Base-by-base conservation (phyloP, 371 early-diverging fungal species). In the Blyttiomyces sp. region DNA sequence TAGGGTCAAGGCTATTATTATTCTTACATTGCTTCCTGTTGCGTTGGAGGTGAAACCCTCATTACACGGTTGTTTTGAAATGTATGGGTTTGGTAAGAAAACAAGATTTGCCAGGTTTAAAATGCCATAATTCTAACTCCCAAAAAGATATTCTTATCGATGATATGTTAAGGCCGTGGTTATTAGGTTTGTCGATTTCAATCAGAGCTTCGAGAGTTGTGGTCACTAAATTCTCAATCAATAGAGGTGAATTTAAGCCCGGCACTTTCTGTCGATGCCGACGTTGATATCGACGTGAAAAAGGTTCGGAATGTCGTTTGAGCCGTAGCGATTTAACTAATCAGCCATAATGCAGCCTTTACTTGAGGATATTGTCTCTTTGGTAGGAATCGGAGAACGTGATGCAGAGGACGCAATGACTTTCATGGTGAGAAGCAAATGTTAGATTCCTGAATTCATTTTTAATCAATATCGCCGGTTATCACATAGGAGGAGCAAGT, bases 171-270 rank as follows among this genome's bases (percentile, higher is more conserved):
- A 66, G 63, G 59, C 67, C 77, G 0, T 77, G 77, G 73, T 50
- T 77, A 24, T 54, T 77, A 7, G 70, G 65, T 65, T 36, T 9
- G 30, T 30, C 1, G 4, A 21, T 42, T 24, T n/a, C n/a, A n/a
- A n/a, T n/a, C n/a, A n/a, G n/a, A n/a, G n/a, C n/a, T n/a, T n/a
- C n/a, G n/a, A n/a, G n/a, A n/a, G n/a, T n/a, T n/a, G n/a, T n/a
- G n/a, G n/a, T n/a, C n/a, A n/a, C n/a, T n/a, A n/a, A n/a, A n/a
- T n/a, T n/a, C n/a, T n/a, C n/a, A n/a, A 21, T 3, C 48, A 6
- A 46, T 32, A 57, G 77, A 76, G 43, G 71, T 76, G 16, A 76
- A 76, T 46, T 45, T 76, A 32, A 73, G 77, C 57, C 77, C 77
- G 3, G 73, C 77, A 1, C 55, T 76, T 11, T 65, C 70, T 4